Base-by-base conservation (phyloP, 106 monocot species). In the Phalaenopsis aphrodite region DNA sequence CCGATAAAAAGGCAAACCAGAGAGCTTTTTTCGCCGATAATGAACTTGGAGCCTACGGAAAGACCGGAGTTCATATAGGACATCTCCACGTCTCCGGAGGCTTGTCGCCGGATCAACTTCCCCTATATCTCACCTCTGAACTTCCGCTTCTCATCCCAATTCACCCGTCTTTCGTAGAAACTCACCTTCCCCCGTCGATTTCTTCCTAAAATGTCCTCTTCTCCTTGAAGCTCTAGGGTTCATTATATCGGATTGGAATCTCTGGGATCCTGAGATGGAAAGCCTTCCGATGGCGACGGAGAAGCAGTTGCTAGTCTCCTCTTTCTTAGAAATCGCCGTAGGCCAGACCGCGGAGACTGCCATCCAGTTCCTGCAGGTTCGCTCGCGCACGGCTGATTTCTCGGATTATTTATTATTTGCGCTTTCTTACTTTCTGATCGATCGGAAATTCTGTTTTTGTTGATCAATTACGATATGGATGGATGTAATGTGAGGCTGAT, bases 241-340 rank as follows among this genome's bases (percentile, higher is more conserved):
- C 49, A 18, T 76, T 30, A 8, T 30, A 8, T 7, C 43, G 48
- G 12, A 24, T 47, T 48, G 7, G 42, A 47, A 5, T 49, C 24
- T 2, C 23, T 76, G 5, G 47, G 76, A 24, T 64, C 65, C 41
- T 42, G 0, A 57, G 42, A 90, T 90, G 90, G 87, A 85, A 77
- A 83, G 56, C 79, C 48, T 69, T 23, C 83, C 83, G n/a, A 37
- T 86, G 75, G 77, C 84, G 68, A 75, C 37, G 75, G 89, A 90
- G 80, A 87, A 81, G 81, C 87, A 95, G 79, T 76, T 12, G 52
- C 78, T 95, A 21, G 79, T 96, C 83, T 85, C 91, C 8, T 87
- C 87, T 56, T 96, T 96, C 82, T 88, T 94, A 68, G 96, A 97
- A 85, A 90, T 97, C 85, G 92, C 94, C 58, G 88, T 79, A 83